phyloP scores from a whole-genome alignment of 2,329 filamentous ascomycete genomes.

The Aspergillus sp. region DNA sequence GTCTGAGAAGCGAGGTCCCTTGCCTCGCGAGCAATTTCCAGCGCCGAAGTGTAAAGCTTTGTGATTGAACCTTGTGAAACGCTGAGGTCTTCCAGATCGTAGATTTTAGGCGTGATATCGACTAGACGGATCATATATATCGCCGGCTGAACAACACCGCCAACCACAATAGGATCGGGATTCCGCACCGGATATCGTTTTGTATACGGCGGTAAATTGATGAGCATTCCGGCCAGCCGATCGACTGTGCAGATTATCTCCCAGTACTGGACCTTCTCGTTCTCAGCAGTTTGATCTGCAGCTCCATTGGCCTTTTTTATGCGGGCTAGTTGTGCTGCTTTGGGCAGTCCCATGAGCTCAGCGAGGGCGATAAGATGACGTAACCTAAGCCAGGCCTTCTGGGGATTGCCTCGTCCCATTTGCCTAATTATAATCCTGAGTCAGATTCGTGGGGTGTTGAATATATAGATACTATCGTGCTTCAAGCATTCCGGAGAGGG shows the following conservation, averaged over 20 bases:
- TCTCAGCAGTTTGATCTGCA: conserved; percentile 7
- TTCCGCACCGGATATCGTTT: conserved; percentile 17
- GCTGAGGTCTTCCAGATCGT: conserved; percentile 16
- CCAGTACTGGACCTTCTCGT: conserved; percentile 31
- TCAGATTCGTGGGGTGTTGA: no score
- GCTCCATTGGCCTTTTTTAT: not conserved
- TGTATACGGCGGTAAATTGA: conserved; percentile 38
- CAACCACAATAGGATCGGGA: not conserved
- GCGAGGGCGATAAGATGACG: conserved; percentile 40
- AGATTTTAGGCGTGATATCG: conserved; percentile 11
- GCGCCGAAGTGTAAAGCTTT: conserved; percentile 8
- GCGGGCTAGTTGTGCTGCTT: conserved; percentile 1
- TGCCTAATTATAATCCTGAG: conserved; percentile 20
- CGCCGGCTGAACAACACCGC: conserved; percentile 13
- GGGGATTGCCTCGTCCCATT: conserved; percentile 34
- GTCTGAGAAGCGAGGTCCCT: conserved; percentile 12
- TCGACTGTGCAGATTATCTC: conserved; percentile 33
- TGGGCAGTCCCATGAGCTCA: conserved; percentile 40
- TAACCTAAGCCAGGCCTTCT: conserved; percentile 37
- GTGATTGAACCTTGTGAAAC: not conserved
- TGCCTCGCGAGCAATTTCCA: conserved; percentile 14
- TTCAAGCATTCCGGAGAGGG: not conserved
- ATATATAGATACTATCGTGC: not conserved
- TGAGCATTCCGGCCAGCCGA: conserved; percentile 31
- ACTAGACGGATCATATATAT: conserved; percentile 13